Percentiles rank a stretch among this genome's conserved stretches.
Evolutionary conservation across 306 rosid genomes (phyloP).

Genomic region (Hippophae tibetana): DNA sequence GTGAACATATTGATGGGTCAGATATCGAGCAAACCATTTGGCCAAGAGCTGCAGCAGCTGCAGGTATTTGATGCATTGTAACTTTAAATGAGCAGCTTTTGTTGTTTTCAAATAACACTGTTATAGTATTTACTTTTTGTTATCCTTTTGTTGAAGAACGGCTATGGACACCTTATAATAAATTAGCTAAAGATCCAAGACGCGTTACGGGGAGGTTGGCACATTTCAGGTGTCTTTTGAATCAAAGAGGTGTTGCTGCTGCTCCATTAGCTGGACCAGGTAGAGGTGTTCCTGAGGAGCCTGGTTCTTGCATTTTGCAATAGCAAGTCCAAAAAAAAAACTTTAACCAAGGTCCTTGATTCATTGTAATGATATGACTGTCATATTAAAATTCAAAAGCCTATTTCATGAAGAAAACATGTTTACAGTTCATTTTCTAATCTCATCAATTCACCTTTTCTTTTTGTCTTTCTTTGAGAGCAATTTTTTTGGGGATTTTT

Average conservation of each 20-base stretch:
- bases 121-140: neutral
- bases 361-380: neutral
- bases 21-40: slow-evolving; percentile 39
- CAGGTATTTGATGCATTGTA: slow-evolving; percentile 17
- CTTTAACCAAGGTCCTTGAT: neutral
- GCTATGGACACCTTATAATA: slow-evolving; percentile 33
- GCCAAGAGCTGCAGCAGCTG: slow-evolving; percentile 51
- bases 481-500: no score
- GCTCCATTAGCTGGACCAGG: slow-evolving; percentile 36
- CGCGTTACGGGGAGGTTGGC: slow-evolving; percentile 32
- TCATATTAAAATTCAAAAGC: no score
- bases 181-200: slow-evolving; percentile 28
- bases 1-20: slow-evolving; percentile 28
- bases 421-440: no score
- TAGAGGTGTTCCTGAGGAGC: slow-evolving; percentile 27
- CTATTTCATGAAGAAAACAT: no score
- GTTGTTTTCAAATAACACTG: neutral
- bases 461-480: no score
- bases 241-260: slow-evolving; percentile 36
- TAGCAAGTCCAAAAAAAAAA: slow-evolving; percentile 2
- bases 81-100: neutral
- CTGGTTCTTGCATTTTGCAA: slow-evolving; percentile 34
- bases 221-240: slow-evolving; percentile 36
- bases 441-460: no score
- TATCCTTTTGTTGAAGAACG: slow-evolving; percentile 24